Conservation (phyloP, 352 stramenopile species). For the Peronosclerospora sorghi region DNA sequence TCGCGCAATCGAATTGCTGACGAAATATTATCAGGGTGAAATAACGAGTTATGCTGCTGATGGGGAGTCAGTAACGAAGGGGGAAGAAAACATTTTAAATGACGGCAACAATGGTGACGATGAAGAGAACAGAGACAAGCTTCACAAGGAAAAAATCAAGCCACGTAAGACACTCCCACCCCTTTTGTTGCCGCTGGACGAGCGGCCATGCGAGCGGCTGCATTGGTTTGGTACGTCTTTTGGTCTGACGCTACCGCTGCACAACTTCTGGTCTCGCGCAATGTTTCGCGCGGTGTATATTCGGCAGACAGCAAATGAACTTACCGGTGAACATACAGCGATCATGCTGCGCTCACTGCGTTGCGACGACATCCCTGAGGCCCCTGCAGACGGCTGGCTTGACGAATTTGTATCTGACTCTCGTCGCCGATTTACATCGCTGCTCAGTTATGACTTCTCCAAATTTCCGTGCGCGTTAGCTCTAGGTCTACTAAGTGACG, state of each 20-base stretch:
- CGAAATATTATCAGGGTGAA: conserved; percentile 97
- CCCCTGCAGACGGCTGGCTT: conserved; percentile 86
- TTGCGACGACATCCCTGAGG: conserved; percentile 67
- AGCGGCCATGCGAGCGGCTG: conserved; percentile 89
- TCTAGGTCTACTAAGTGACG: conserved; percentile 84
- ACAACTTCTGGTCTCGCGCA: conserved; percentile 94
- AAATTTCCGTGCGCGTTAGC: conserved; percentile 86
- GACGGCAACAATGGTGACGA: conserved; percentile 16
- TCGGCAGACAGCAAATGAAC: conserved; percentile 97
- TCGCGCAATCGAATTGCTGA: conserved; percentile 91
- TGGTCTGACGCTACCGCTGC: conserved; percentile 91
- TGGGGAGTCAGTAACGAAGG: conserved; percentile 23
- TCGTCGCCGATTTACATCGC: conserved; percentile 86
- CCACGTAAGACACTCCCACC: conserved; percentile 95
- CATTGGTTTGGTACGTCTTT: conserved; percentile 99
- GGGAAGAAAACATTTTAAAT: conserved; percentile 19
- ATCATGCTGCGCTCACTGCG: conserved; percentile 84
- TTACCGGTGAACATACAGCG: conserved; percentile 97
- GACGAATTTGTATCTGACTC: conserved; percentile 92
- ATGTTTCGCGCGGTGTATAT: conserved; percentile 96
- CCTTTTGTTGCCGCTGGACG: conserved; percentile 91
- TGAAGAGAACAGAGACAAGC: conserved; percentile 39
- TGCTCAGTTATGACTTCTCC: conserved; percentile 91
- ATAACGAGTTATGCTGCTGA: conserved; percentile 47
- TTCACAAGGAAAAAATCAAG: conserved; percentile 85